phyloP scores from a whole-genome alignment of 495 filamentous ascomycete species.

The Talaromyces proteolyticus region DNA sequence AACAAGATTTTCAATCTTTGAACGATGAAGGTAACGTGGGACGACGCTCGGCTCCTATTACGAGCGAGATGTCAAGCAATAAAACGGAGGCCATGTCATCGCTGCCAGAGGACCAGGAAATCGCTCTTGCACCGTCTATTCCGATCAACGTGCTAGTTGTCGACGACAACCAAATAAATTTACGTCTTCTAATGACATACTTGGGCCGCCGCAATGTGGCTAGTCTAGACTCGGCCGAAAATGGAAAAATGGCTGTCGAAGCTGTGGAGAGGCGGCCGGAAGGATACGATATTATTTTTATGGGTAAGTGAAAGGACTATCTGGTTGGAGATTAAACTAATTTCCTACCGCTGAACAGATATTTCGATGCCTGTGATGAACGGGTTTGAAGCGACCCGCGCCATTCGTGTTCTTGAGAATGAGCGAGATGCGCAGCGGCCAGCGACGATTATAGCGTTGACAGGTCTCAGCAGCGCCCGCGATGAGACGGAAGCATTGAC shows the following conservation, averaged over 20 bases:
- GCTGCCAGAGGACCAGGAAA: not conserved
- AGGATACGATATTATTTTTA: conserved; percentile 52
- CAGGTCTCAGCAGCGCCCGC: conserved; percentile 56
- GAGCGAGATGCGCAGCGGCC: conserved; percentile 27
- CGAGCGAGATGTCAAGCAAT: too few relatives aligned
- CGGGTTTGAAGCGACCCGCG: conserved; percentile 65
- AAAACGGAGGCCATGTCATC: not conserved
- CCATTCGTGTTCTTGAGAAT: conserved; percentile 58
- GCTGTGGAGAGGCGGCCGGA: conserved; percentile 32
- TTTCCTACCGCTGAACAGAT: conserved; percentile 33
- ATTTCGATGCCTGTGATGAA: conserved; percentile 77
- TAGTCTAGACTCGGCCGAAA: conserved; percentile 38
- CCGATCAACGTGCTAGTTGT: conserved; percentile 51
- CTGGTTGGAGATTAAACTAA: too few relatives aligned
- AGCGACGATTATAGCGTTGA: conserved; percentile 63
- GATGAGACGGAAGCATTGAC: conserved; percentile 62
- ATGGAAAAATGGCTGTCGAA: conserved; percentile 48
- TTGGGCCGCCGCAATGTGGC: conserved; percentile 44
- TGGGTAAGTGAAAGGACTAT: too few relatives aligned
- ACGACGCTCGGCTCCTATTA: conserved; percentile 2
- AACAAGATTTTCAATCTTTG: not conserved
- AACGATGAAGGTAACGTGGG: conserved; percentile 1
- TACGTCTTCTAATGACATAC: conserved; percentile 60
- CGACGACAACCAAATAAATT: conserved; percentile 72
- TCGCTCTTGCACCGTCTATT: not conserved